These are phyloP conservation scores for Erythrophleum fordii DNA, from an alignment of 306 rosid species.

Conservation along the genomic window DNA sequence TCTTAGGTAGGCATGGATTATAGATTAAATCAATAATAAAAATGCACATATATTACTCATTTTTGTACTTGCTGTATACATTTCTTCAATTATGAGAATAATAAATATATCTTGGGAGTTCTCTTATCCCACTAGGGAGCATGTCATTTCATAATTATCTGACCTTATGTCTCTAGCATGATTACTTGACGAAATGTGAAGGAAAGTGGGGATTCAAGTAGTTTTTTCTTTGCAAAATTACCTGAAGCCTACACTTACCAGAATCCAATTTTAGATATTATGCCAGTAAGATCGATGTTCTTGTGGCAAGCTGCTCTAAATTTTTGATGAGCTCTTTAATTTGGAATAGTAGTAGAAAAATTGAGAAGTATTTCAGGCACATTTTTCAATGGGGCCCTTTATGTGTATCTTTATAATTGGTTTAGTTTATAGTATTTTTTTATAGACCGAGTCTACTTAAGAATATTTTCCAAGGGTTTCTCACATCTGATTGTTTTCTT, in stretches of 20 bases:
- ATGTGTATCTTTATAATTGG: background rate
- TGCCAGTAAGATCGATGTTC: too few species aligned
- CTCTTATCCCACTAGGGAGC: too few species aligned
- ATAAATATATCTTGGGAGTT: background rate
- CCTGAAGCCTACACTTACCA: too few species aligned
- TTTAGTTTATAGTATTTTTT: background rate
- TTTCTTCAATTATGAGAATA: background rate
- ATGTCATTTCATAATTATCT: too few species aligned
- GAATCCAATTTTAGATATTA: too few species aligned
- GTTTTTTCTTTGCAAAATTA: too few species aligned
- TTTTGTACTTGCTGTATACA: background rate
- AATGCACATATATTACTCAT: background rate
- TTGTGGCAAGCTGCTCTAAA: background rate
- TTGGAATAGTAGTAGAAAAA: background rate
- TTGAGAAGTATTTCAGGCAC: background rate
- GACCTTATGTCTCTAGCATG: too few species aligned
- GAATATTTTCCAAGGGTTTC: background rate
- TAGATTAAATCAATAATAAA: background rate
- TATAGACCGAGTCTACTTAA: background rate
- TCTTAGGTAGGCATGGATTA: background rate
- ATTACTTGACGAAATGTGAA: too few species aligned
- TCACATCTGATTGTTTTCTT: constrained; percentile 26
- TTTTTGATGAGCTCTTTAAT: background rate
- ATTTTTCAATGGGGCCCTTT: background rate
- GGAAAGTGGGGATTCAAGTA: too few species aligned